A percentile compares a stretch with the other conserved stretches of the same genome.
phyloP scores from a whole-genome alignment of 2,329 filamentous ascomycete genomes.

The Paracoccidioides lutzii region DNA sequence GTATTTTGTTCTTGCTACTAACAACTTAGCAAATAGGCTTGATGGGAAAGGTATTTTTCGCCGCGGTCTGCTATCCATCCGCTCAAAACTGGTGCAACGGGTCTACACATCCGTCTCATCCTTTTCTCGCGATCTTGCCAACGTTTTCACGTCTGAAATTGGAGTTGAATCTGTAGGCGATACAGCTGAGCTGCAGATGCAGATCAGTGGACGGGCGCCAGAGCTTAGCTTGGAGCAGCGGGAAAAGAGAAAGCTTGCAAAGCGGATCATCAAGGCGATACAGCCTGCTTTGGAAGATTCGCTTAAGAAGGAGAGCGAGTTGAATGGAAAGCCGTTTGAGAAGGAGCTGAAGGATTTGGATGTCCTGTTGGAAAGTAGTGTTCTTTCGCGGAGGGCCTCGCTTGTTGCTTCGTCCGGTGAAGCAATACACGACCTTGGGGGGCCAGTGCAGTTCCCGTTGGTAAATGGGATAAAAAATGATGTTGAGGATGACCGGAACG shows the following conservation, averaged over 20 bases:
- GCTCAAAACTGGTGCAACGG: constrained; percentile 41
- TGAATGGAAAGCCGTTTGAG: constrained; percentile 57
- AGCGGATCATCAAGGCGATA: constrained; percentile 73
- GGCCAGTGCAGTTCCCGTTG: constrained; percentile 10
- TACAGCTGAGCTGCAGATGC: constrained; percentile 36
- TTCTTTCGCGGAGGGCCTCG: constrained; percentile 38
- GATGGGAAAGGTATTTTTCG: constrained; percentile 43
- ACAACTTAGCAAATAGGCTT: constrained; percentile 23
- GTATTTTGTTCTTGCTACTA: constrained; percentile 7
- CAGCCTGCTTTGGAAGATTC: constrained; percentile 67
- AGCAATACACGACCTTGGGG: background rate
- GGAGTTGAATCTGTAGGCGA: constrained; percentile 36
- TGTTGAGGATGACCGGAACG: constrained; percentile 1
- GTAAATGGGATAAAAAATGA: constrained; percentile 18
- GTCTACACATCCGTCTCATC: constrained; percentile 47
- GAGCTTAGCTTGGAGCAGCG: constrained; percentile 52
- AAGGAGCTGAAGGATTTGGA: constrained; percentile 62
- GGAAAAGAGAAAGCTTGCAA: constrained; percentile 72
- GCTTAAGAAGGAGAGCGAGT: constrained; percentile 66
- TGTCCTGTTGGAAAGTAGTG: constrained; percentile 54
- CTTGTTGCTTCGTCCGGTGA: background rate
- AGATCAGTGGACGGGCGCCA: constrained; percentile 36
- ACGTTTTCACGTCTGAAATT: constrained; percentile 43
- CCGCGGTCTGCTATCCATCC: constrained; percentile 40
- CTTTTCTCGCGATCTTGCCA: constrained; percentile 47